Percentiles rank a stretch among this genome's conserved stretches.
Evolutionary conservation across 176 grass and related monocot species (phyloP).

Genomic region (Oryza glumipatula): DNA sequence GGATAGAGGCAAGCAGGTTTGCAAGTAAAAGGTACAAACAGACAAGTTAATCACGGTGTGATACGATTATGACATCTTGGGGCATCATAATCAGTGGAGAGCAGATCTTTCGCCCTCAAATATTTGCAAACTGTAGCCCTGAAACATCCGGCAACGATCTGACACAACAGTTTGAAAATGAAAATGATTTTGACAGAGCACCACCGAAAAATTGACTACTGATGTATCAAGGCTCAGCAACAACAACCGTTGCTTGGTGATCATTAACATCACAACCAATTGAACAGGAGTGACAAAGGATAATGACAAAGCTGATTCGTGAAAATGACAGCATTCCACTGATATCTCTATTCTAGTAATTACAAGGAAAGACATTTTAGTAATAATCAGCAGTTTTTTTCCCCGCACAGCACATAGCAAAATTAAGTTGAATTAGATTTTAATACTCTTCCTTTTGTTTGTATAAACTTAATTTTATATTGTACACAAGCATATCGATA

Average conservation of each 20-base stretch:
- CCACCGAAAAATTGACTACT: not conserved
- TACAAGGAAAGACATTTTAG: no score
- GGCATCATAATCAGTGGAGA: not conserved
- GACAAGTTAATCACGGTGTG: not conserved
- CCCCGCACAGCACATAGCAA: no score
- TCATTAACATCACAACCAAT: not conserved
- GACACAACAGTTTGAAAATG: not conserved
- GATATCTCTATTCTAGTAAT: not conserved
- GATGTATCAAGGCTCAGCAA: constrained; percentile 14
- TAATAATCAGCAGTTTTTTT: no score
- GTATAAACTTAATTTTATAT: not conserved
- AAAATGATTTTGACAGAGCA: not conserved
- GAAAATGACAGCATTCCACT: constrained; percentile 24
- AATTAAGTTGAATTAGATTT: not conserved
- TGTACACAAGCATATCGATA: not conserved
- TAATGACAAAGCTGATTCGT: not conserved
- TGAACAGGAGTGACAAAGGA: not conserved
- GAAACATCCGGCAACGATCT: constrained; percentile 13
- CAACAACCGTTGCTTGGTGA: constrained; percentile 16
- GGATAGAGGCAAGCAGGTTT: not conserved
- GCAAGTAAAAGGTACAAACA: not conserved
- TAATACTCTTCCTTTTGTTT: not conserved
- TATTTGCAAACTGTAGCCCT: not conserved
- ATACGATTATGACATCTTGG: not conserved
- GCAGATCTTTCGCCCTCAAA: not conserved